Evolutionary conservation across 495 filamentous ascomycete genomes (phyloP).

Genomic region (Barbatosphaeria neglecta): DNA sequence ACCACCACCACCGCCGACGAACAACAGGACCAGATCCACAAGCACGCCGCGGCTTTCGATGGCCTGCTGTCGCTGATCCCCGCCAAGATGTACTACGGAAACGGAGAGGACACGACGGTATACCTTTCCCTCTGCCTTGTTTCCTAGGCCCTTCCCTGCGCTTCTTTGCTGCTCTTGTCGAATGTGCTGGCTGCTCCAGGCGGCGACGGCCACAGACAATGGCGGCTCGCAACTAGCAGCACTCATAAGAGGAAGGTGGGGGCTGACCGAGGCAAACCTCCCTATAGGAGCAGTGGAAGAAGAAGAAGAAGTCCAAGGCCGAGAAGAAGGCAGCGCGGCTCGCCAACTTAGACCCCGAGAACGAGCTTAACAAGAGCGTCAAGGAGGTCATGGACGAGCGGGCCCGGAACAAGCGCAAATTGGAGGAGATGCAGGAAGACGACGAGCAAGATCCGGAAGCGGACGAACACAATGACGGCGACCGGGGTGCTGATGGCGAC

Average conservation of each 20-base stretch:
- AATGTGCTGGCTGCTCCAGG: too few species aligned
- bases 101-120: conserved; percentile 71
- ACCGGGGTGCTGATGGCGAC: conserved; percentile 21
- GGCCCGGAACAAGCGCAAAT: conserved; percentile 55
- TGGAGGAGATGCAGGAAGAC: conserved; percentile 16
- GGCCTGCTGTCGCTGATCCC: conserved; percentile 87
- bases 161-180: conserved; percentile 11
- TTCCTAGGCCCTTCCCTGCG: neutral
- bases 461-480: too few species aligned
- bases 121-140: conserved; percentile 14
- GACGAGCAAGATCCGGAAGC: conserved; percentile 8
- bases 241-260: too few species aligned
- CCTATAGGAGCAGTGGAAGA: conserved; percentile 68
- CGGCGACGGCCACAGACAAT: neutral
- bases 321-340: conserved; percentile 62
- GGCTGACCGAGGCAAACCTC: neutral
- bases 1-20: too few species aligned
- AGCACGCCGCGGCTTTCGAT: conserved; percentile 79
- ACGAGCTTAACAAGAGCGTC: conserved; percentile 53
- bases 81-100: conserved; percentile 71
- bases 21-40: conserved; percentile 67
- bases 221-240: neutral
- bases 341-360: conserved; percentile 80
- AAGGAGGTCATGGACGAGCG: conserved; percentile 80
- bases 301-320: conserved; percentile 80